Evolutionary conservation across 164 flowering plant genomes (phyloP).

Genomic region (Stephania cephalantha): DNA sequence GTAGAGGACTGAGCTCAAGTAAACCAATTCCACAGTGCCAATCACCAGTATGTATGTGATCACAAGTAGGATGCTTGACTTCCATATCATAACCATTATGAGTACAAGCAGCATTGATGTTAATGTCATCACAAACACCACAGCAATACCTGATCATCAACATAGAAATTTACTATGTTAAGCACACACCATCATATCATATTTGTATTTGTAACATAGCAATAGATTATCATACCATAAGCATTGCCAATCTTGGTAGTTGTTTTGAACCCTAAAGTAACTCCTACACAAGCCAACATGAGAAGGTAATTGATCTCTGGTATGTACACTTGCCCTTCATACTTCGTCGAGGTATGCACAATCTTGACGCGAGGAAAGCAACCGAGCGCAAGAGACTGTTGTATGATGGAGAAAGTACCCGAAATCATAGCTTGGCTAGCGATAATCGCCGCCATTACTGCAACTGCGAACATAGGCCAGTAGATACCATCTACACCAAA

Average conservation of each 20-base stretch:
- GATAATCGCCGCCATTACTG: conserved; percentile 58
- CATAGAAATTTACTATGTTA: too few relatives aligned
- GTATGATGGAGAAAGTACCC: conserved; percentile 53
- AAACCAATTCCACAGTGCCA: conserved; percentile 37
- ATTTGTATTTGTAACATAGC: too few relatives aligned
- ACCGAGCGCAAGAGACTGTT: conserved; percentile 51
- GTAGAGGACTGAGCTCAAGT: conserved; percentile 64
- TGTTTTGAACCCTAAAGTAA: conserved; percentile 49
- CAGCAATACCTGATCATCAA: conserved; percentile 52
- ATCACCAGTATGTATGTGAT: conserved; percentile 38
- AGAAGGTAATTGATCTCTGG: conserved; percentile 56
- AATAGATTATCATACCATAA: conserved; percentile 43
- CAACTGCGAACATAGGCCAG: conserved; percentile 74
- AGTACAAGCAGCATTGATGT: conserved; percentile 56
- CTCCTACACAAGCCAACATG: conserved; percentile 54
- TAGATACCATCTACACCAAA: conserved; percentile 32
- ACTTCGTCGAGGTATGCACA: conserved; percentile 50
- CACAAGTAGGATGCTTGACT: conserved; percentile 42
- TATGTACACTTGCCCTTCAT: conserved; percentile 33
- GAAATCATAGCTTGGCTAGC: conserved; percentile 77
- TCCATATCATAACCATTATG: conserved; percentile 83
- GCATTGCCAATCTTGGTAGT: conserved; percentile 64
- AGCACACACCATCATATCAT: too few relatives aligned
- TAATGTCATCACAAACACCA: conserved; percentile 36
- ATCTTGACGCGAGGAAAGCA: conserved; percentile 60